Evolutionary conservation across 495 filamentous ascomycete genomes (phyloP).

Genomic region (Xylaria palmicola): DNA sequence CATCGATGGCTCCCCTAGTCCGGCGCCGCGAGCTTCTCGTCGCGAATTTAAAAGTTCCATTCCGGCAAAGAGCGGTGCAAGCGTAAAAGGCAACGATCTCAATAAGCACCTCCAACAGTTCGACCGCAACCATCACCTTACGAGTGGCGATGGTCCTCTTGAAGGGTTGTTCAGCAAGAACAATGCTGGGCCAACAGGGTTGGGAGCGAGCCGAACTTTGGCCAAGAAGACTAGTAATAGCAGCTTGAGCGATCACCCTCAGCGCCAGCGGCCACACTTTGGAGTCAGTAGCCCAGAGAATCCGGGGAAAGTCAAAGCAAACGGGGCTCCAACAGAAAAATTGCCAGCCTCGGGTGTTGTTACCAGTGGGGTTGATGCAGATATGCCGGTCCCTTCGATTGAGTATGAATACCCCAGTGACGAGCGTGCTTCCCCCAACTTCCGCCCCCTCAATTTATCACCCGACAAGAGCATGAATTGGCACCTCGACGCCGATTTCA

Average conservation of each 20-base stretch:
- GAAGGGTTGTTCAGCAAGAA: conserved; percentile 31
- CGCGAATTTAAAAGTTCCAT: conserved; percentile 26
- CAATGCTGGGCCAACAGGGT: conserved; percentile 29
- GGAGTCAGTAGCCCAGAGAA: conserved; percentile 15
- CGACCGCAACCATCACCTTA: conserved; percentile 26
- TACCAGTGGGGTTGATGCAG: conserved; percentile 9
- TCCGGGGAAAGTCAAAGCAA: conserved; percentile 3
- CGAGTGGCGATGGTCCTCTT: conserved; percentile 12
- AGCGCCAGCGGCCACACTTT: conserved; percentile 14
- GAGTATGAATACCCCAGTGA: conserved; percentile 42
- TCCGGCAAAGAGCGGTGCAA: conserved; percentile 4
- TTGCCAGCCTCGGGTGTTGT: conserved; percentile 1
- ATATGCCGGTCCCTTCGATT: conserved; percentile 47
- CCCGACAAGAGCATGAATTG: conserved; percentile 52
- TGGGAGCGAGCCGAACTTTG: conserved; percentile 34
- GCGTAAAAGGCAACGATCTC: conserved; percentile 20
- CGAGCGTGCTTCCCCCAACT: conserved; percentile 33
- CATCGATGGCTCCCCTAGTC: conserved; percentile 47
- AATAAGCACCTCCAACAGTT: conserved; percentile 25
- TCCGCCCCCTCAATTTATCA: conserved; percentile 41
- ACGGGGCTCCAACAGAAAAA: neutral
- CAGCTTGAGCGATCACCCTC: conserved; percentile 24
- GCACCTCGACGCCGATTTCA: conserved; percentile 63
- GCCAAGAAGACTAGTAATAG: conserved; percentile 36
- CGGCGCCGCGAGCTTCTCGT: conserved; percentile 42